Percentiles rank a stretch among this genome's conserved stretches.
These are phyloP conservation scores for Hypoxylon sp. DNA, from an alignment of 2,329 filamentous ascomycete species.

Conservation along the genomic window DNA sequence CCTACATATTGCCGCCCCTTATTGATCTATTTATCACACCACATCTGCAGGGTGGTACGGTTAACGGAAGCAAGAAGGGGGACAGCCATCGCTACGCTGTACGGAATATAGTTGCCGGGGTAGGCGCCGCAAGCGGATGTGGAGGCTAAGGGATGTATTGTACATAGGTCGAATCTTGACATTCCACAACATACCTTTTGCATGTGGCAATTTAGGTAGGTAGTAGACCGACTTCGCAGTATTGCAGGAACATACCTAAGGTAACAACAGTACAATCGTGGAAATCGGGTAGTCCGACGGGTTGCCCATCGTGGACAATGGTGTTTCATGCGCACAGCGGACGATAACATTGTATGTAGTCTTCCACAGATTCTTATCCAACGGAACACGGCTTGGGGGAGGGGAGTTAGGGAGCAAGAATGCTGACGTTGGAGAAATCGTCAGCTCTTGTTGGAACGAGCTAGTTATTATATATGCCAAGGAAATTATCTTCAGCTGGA, in stretches of 20 bases:
- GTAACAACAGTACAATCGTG: slow-evolving; percentile 2
- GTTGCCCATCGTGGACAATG: not conserved
- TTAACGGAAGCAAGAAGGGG: slow-evolving; percentile 24
- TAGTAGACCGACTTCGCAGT: slow-evolving; percentile 14
- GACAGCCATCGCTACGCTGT: slow-evolving; percentile 25
- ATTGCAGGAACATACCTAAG: slow-evolving; percentile 10
- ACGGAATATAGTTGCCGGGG: slow-evolving; percentile 27
- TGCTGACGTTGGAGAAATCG: slow-evolving; percentile 8
- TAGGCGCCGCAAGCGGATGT: slow-evolving; percentile 22
- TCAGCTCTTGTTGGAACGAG: slow-evolving; percentile 21
- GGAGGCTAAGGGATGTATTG: slow-evolving; percentile 29
- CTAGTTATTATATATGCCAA: slow-evolving; percentile 31
- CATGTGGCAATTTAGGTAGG: slow-evolving; percentile 19
- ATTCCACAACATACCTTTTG: slow-evolving; percentile 11
- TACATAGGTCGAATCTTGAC: not conserved
- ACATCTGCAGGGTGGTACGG: slow-evolving; percentile 21
- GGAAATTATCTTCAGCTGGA: slow-evolving; percentile 29
- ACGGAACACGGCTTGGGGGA: slow-evolving; percentile 7
- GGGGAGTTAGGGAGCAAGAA: not conserved
- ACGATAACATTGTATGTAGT: not conserved
- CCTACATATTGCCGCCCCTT: not conserved
- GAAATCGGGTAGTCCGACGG: not conserved
- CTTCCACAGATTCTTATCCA: slow-evolving; percentile 9
- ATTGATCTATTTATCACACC: slow-evolving; percentile 22
- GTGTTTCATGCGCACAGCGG: slow-evolving; percentile 5